A percentile compares a stretch with the other conserved stretches of the same genome.
phyloP scores from a whole-genome alignment of 805 yeast genomes.

The Jamesozyma gamospora region DNA sequence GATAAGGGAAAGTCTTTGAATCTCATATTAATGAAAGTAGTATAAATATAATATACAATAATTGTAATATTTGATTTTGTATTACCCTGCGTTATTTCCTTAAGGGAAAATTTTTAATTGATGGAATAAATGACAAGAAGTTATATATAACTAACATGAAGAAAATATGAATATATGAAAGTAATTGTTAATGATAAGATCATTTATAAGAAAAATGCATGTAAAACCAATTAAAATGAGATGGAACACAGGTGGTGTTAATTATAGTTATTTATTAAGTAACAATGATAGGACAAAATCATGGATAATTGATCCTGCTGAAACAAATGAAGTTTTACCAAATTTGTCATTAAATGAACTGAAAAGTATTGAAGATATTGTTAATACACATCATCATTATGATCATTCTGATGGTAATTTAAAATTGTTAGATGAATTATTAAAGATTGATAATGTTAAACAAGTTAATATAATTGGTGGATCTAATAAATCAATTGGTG shows the following conservation, averaged over 20 bases:
- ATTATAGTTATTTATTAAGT: conserved; percentile 71
- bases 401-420: conserved; percentile 90
- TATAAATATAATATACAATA: too few relatives aligned
- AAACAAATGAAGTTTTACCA: conserved; percentile 58
- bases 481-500: conserved; percentile 38
- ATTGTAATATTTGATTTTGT: too few relatives aligned
- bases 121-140: too few relatives aligned
- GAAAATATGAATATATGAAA: too few relatives aligned
- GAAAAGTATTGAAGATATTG: conserved; percentile 59
- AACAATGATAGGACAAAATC: conserved; percentile 52
- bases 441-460: conserved; percentile 30
- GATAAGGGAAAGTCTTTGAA: too few relatives aligned
- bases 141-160: too few relatives aligned
- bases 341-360: conserved; percentile 31
- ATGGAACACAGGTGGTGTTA: conserved; percentile 83
- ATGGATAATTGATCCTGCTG: conserved; percentile 90
- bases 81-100: too few relatives aligned
- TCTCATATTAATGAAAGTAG: too few relatives aligned
- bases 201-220: conserved; percentile 54
- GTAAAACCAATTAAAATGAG: conserved; percentile 79
- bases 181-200: conserved; percentile 6
- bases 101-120: too few relatives aligned
- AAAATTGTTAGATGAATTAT: conserved; percentile 19
- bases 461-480: conserved; percentile 70
- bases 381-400: conserved; percentile 92